Percentiles rank a stretch among this genome's conserved stretches.
Conservation (phyloP, 768 basidiomycete genomes). For the Tricholoma sp. region DNA sequence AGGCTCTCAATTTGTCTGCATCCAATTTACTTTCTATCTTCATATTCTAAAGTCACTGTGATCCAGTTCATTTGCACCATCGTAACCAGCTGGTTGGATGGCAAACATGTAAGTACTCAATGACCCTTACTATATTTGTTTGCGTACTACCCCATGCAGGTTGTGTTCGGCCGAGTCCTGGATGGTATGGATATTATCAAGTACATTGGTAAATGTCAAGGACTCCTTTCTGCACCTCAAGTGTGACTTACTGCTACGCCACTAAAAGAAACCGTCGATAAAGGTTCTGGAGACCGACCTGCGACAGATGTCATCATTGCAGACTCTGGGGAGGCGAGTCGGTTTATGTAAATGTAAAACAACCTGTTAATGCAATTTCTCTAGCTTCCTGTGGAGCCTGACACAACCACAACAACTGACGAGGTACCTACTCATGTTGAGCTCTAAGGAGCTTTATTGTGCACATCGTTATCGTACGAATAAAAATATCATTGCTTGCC, state of each 20-base stretch:
- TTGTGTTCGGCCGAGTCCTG: conserved; percentile 89
- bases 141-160: conserved; percentile 34
- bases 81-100: conserved; percentile 85
- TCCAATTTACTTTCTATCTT: neutral
- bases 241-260: neutral
- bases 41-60: neutral
- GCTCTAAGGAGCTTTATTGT: conserved; percentile 61
- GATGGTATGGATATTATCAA: conserved; percentile 89
- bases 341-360: too few species aligned
- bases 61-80: conserved; percentile 87
- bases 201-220: conserved; percentile 55
- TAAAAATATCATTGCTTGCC: conserved; percentile 47
- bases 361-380: conserved; percentile 2
- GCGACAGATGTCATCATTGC: conserved; percentile 71
- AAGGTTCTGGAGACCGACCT: conserved; percentile 69
- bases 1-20: conserved; percentile 87
- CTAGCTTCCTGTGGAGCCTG: conserved; percentile 50
- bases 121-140: neutral
- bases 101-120: conserved; percentile 61
- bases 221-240: neutral
- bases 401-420: conserved; percentile 50
- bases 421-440: conserved; percentile 94
- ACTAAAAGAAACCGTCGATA: conserved; percentile 64
- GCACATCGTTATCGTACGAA: conserved; percentile 40
- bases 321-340: conserved; percentile 80